Evolutionary conservation across 1,284 basidiomycete genomes (phyloP), one percentile per base, ranked within the genome.

Genomic region (Ceratobasidium sp.): DNA sequence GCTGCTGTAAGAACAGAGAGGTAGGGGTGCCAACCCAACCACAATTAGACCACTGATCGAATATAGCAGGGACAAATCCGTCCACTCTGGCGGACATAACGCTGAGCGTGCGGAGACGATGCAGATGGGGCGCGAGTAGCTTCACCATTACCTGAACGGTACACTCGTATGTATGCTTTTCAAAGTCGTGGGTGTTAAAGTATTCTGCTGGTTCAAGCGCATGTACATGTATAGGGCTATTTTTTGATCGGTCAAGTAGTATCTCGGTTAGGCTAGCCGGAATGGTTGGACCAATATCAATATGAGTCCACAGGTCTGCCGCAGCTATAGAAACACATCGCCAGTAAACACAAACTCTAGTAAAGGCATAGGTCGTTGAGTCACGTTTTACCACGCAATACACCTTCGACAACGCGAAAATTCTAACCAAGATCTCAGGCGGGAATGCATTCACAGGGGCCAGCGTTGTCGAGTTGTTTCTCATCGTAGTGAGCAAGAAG

Each of bases 391-490:
- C 23, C 48, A n/a, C 44, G 23, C 64, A 65, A 23, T 65, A 46
- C 3, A 28, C 15, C 28, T 46, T 65, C n/a, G 44, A 65, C 12
- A 48, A 23, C 2, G 4, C 15, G 26, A 71, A 71, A 5, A 71
- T 71, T 7, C 23, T 1, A 28, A 56, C 42, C 2, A 71, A n/a
- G 40, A 71, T 61, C 56, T 71, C 56, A 38, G 69, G 52, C 23
- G 69, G 69, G 42, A 71, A 54, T n/a, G 42, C 28, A 20, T 48
- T 59, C 26, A 48, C 44, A 5, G 33, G 54, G 26, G 69, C 12
- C 12, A 71, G 23, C 1, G 64, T 15, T 26, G 23, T 12, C 44
- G 64, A 65, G 5, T 48, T 38, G 44, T 65, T 65, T 48, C 64
- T 65, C 44, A 65, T 65, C 9, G 64, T 33, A 13, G 64, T 2